Conservation (phyloP, 2,329 filamentous ascomycete species). For the Xylariomycetidae sp. region DNA sequence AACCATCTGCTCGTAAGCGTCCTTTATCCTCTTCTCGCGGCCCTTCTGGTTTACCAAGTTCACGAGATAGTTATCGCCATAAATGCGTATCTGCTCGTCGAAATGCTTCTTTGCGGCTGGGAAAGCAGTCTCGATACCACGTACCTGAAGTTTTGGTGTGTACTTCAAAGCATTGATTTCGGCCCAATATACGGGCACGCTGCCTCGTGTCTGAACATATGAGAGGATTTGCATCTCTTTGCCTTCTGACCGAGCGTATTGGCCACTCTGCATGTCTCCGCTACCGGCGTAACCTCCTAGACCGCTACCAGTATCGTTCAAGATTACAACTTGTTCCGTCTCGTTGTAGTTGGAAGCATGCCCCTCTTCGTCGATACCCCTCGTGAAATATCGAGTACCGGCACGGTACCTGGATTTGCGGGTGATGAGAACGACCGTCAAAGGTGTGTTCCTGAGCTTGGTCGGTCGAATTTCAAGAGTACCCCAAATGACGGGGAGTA, state of each 20-base stretch:
- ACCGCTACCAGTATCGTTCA: conserved; percentile 75
- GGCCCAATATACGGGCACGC: conserved; percentile 92
- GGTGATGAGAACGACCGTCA: conserved; percentile 86
- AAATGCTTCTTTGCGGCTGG: conserved; percentile 83
- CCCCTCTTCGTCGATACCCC: conserved; percentile 87
- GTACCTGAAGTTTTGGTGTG: conserved; percentile 83
- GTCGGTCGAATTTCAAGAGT: conserved; percentile 91
- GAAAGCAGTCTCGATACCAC: conserved; percentile 74
- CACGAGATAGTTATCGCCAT: conserved; percentile 95
- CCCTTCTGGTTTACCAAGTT: conserved; percentile 97
- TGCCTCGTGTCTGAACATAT: conserved; percentile 94
- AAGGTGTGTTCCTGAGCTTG: conserved; percentile 73
- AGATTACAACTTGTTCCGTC: conserved; percentile 85
- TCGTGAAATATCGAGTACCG: conserved; percentile 91
- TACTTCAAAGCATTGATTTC: conserved; percentile 94
- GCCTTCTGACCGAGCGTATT: conserved; percentile 52
- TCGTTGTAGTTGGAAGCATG: conserved; percentile 99
- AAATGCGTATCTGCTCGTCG: conserved; percentile 85
- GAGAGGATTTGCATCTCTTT: conserved; percentile 85
- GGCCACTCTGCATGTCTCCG: conserved; percentile 69
- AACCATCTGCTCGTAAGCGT: conserved; percentile 89
- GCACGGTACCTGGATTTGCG: conserved; percentile 82
- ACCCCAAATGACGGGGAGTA: conserved; percentile 91
- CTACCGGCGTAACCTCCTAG: conserved; percentile 78
- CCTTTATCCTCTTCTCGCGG: conserved; percentile 82